Evolutionary conservation across 495 filamentous ascomycete species (phyloP).

Genomic region (Opeltia flavorubescens): DNA sequence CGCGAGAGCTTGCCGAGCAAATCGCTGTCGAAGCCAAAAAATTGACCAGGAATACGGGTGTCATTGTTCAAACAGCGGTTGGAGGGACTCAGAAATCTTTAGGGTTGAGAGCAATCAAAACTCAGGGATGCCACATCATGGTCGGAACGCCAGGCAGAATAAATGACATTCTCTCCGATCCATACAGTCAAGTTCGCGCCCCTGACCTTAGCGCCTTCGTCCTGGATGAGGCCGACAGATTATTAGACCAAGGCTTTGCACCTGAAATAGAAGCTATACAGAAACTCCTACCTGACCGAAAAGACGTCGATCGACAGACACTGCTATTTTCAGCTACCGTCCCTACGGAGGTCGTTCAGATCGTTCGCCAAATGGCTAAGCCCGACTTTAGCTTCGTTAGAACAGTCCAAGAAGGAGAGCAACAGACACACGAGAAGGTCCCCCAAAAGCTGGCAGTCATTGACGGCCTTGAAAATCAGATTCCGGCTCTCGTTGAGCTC

Average conservation of each 20-base stretch:
- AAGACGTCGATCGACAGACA: conserved; percentile 61
- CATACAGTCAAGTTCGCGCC: conserved; percentile 45
- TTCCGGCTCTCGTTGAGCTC: conserved; percentile 67
- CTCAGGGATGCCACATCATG: conserved; percentile 73
- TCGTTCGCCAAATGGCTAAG: conserved; percentile 59
- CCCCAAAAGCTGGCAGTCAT: conserved; percentile 59
- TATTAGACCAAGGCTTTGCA: conserved; percentile 84
- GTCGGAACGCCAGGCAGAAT: conserved; percentile 86
- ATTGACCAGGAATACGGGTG: conserved; percentile 47
- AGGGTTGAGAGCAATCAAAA: conserved; percentile 47
- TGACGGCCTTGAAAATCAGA: conserved; percentile 56
- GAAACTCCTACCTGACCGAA: conserved; percentile 43
- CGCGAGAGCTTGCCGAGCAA: conserved; percentile 88
- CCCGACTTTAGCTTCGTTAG: conserved; percentile 68
- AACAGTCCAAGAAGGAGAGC: conserved; percentile 67
- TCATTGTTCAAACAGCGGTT: conserved; percentile 75
- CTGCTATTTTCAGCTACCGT: conserved; percentile 91
- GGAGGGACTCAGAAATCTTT: conserved; percentile 66
- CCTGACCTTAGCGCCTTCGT: conserved; percentile 69
- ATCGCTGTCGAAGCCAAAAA: conserved; percentile 73
- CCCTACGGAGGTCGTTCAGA: conserved; percentile 61
- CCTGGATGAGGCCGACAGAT: conserved; percentile 85
- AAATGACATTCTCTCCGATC: conserved; percentile 69
- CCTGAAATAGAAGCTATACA: conserved; percentile 61
- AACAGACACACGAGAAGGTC: conserved; percentile 68